Percentiles rank a stretch among this genome's conserved stretches.
phyloP scores from a whole-genome alignment of 495 filamentous ascomycete genomes.

The Trichodelitschia bisporula region DNA sequence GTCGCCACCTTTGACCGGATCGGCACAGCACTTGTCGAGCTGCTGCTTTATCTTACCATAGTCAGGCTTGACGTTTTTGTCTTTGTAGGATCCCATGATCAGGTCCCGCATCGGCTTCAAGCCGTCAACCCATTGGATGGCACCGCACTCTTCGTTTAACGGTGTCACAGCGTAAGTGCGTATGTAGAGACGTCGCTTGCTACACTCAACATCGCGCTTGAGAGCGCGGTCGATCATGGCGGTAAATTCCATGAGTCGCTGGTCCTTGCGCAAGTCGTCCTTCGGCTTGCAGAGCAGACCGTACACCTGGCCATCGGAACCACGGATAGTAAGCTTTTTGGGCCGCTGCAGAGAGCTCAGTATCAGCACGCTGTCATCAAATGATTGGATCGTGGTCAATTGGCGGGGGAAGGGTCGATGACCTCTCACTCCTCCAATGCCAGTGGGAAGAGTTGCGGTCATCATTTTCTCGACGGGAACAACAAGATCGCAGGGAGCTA shows the following conservation, averaged over 20 bases:
- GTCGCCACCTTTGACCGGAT: conserved; percentile 23
- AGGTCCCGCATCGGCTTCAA: conserved; percentile 86
- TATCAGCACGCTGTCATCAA: conserved; percentile 70
- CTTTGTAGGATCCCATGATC: conserved; percentile 48
- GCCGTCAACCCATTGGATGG: conserved; percentile 98
- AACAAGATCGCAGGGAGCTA: conserved; percentile 59
- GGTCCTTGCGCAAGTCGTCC: conserved; percentile 89
- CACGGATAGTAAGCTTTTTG: conserved; percentile 66
- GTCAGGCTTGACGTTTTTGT: conserved; percentile 34
- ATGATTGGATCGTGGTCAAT: conserved; percentile 35
- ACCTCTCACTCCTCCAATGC: conserved; percentile 36
- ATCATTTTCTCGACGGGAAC: conserved; percentile 71
- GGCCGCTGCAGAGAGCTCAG: conserved; percentile 80
- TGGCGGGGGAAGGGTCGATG: conserved; percentile 61
- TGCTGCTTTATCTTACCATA: conserved; percentile 32
- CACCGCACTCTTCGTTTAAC: conserved; percentile 88
- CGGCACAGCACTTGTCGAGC: conserved; percentile 30
- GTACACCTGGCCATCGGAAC: conserved; percentile 71
- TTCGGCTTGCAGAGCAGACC: conserved; percentile 90
- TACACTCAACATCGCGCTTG: conserved; percentile 73
- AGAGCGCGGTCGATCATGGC: conserved; percentile 87
- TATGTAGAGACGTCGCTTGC: conserved; percentile 68
- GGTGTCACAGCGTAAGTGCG: conserved; percentile 93
- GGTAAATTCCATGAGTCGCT: conserved; percentile 97
- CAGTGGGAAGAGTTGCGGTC: conserved; percentile 54